Conservation (phyloP, 805 yeast species). For the Geotrichum ghanense region DNA sequence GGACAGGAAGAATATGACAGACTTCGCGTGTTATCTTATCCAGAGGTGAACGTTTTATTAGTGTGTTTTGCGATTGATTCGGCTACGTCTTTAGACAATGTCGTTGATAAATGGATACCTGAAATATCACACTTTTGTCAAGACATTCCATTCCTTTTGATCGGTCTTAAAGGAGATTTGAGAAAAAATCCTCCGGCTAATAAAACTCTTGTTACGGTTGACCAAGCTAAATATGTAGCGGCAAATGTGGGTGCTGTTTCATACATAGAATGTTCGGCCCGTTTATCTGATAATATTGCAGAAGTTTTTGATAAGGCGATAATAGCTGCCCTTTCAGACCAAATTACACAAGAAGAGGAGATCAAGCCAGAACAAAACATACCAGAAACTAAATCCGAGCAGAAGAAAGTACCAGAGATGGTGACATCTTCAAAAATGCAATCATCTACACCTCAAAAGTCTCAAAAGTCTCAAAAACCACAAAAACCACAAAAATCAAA, state of each 20-base stretch:
- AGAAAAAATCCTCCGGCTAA: constrained; percentile 17
- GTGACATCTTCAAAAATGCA: constrained; percentile 5
- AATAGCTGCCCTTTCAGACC: constrained; percentile 20
- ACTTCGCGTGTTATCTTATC: constrained; percentile 65
- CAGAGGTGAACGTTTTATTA: constrained; percentile 65
- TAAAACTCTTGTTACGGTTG: constrained; percentile 20
- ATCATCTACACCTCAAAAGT: not conserved
- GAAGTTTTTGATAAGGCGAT: constrained; percentile 58
- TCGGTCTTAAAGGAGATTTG: constrained; percentile 75
- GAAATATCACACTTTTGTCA: constrained; percentile 80
- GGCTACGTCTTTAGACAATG: constrained; percentile 53
- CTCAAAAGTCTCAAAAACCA: not conserved
- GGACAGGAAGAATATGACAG: constrained; percentile 84
- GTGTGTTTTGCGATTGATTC: constrained; percentile 66
- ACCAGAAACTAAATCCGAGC: not conserved
- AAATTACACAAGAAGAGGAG: constrained; percentile 1
- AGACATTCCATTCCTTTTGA: constrained; percentile 60
- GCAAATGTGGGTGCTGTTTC: constrained; percentile 53
- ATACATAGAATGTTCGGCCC: constrained; percentile 75
- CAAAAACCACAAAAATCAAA: constrained; percentile 1
- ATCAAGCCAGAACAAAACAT: not conserved
- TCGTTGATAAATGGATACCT: constrained; percentile 76
- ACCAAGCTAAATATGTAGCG: constrained; percentile 43
- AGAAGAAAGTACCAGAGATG: constrained; percentile 4
- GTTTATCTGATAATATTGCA: constrained; percentile 43